These are phyloP conservation scores for Kernera saxatilis DNA, from an alignment of 345 rosid species.

Conservation along the genomic window DNA sequence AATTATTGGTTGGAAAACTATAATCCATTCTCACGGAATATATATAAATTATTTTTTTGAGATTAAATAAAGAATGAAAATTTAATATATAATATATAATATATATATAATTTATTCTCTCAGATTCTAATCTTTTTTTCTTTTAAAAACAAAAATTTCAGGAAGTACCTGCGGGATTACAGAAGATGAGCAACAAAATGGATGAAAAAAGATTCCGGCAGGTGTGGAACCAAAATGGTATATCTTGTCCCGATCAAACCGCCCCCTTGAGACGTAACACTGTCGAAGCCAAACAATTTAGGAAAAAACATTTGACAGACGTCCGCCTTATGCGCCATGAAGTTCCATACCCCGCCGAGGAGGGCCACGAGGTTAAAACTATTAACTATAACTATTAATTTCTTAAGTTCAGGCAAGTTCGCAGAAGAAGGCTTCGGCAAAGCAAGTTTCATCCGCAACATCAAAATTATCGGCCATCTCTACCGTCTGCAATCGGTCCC, in stretches of 20 bases:
- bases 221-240: background rate
- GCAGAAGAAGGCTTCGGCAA: constrained; percentile 56
- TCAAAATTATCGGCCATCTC: constrained; percentile 50
- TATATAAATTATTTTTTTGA: too few relatives aligned
- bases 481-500: constrained; percentile 43
- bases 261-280: background rate
- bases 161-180: too few relatives aligned
- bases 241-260: background rate
- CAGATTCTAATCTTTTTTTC: too few relatives aligned
- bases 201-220: background rate
- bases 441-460: constrained; percentile 52
- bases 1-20: too few relatives aligned
- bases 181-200: background rate
- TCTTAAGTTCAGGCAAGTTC: constrained; percentile 70
- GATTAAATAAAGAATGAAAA: too few relatives aligned
- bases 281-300: background rate
- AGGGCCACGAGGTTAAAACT: background rate
- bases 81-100: too few relatives aligned
- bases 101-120: too few relatives aligned
- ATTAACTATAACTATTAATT: too few relatives aligned
- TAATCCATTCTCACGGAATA: too few relatives aligned
- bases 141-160: too few relatives aligned
- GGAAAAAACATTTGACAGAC: background rate
- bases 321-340: background rate
- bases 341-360: background rate